Conservation (phyloP, 805 yeast species). For the Ogataea corticis region DNA sequence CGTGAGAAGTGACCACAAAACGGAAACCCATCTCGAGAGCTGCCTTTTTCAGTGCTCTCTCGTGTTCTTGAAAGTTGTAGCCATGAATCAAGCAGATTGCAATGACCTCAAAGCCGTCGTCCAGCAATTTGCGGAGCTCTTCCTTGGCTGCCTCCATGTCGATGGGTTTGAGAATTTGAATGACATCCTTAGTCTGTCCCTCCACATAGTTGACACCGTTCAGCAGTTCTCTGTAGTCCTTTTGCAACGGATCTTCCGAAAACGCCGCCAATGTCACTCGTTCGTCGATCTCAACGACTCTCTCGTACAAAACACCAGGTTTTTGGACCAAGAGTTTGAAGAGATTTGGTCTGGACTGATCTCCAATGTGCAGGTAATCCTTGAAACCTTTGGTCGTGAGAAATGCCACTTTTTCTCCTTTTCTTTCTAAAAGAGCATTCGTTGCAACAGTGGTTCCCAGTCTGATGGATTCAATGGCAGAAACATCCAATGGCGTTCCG, state of each 20-base stretch:
- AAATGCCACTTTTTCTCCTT: slow-evolving; percentile 19
- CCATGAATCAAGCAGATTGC: slow-evolving; percentile 39
- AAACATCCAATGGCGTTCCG: slow-evolving; percentile 16
- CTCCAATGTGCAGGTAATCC: slow-evolving; percentile 34
- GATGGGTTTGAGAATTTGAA: slow-evolving; percentile 37
- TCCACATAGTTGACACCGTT: slow-evolving; percentile 30
- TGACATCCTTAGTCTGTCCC: slow-evolving; percentile 41
- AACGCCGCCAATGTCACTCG: slow-evolving; percentile 24
- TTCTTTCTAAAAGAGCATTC: slow-evolving; percentile 22
- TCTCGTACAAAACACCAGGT: slow-evolving; percentile 18
- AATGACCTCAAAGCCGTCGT: slow-evolving; percentile 32
- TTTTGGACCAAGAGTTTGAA: slow-evolving; percentile 17
- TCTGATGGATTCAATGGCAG: slow-evolving; percentile 20
- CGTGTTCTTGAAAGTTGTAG: slow-evolving; percentile 39
- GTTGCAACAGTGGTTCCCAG: slow-evolving; percentile 30
- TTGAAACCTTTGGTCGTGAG: slow-evolving; percentile 31
- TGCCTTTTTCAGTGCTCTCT: slow-evolving; percentile 32
- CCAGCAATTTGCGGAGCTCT: slow-evolving; percentile 26
- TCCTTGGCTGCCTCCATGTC: slow-evolving; percentile 22
- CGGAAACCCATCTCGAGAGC: slow-evolving; percentile 52
- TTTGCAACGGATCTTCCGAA: slow-evolving; percentile 22
- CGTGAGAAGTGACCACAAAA: slow-evolving; percentile 35
- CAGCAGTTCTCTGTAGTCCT: slow-evolving; percentile 12
- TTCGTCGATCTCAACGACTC: slow-evolving; percentile 20
- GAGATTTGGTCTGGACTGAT: slow-evolving; percentile 29